These are phyloP conservation scores for Zygoascus hellenicus DNA, from an alignment of 1,139 yeast species.

Conservation along the genomic window DNA sequence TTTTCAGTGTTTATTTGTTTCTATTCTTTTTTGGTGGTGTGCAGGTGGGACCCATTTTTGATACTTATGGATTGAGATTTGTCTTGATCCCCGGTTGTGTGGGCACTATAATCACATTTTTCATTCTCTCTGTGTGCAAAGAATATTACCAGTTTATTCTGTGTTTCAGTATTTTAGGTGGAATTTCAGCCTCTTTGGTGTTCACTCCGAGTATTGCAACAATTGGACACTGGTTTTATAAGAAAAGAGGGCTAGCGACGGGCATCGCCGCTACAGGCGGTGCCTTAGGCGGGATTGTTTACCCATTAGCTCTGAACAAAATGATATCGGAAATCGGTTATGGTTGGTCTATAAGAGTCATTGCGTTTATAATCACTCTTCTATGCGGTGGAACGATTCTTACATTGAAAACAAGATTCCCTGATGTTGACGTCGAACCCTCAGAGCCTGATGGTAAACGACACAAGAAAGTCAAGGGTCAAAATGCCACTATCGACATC, in stretches of 20 bases:
- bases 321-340: conserved; percentile 47
- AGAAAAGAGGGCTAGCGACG: conserved; percentile 49
- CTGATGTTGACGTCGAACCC: conserved; percentile 8
- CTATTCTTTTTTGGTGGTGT: conserved; percentile 54
- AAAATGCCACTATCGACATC: conserved; percentile 35
- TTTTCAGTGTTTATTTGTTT: conserved; percentile 53
- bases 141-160: conserved; percentile 55
- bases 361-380: conserved; percentile 46
- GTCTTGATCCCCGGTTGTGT: conserved; percentile 41
- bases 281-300: conserved; percentile 55
- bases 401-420: conserved; percentile 43
- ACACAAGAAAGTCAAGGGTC: conserved; percentile 20
- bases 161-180: conserved; percentile 51
- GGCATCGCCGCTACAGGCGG: conserved; percentile 60
- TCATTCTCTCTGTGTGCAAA: conserved; percentile 49
- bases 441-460: conserved; percentile 4
- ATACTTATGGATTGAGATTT: conserved; percentile 34
- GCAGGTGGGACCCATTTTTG: conserved; percentile 57
- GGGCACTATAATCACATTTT: conserved; percentile 44
- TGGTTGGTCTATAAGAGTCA: conserved; percentile 55
- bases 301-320: conserved; percentile 49
- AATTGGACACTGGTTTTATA: conserved; percentile 57
- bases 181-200: conserved; percentile 51
- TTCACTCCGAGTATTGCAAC: conserved; percentile 57
- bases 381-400: conserved; percentile 37